Evolutionary conservation across 2,329 filamentous ascomycete species (phyloP).

Genomic region (Colletotrichum echinochloae): DNA sequence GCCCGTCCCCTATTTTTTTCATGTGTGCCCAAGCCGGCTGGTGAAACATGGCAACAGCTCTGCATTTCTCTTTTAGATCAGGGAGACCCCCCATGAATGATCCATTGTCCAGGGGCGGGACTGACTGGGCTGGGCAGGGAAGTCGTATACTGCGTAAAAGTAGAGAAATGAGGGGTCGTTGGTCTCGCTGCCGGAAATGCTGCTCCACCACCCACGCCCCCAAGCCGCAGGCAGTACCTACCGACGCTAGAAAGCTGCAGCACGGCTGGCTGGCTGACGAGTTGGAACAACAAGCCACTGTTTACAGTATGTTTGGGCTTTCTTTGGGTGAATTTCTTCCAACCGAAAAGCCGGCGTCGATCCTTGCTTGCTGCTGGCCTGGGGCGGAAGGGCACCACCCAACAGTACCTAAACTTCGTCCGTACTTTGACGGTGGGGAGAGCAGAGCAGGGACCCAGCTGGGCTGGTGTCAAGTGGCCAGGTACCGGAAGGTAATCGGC

Average conservation of each 20-base stretch:
- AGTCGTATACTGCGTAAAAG: background rate
- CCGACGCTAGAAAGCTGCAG: slow-evolving; percentile 19
- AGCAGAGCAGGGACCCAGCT: slow-evolving; percentile 31
- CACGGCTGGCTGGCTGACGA: slow-evolving; percentile 18
- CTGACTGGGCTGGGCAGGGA: background rate
- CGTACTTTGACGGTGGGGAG: slow-evolving; percentile 21
- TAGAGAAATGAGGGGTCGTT: slow-evolving; percentile 28
- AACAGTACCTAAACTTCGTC: slow-evolving; percentile 22
- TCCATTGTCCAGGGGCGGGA: slow-evolving; percentile 26
- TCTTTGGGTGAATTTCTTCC: too few relatives aligned
- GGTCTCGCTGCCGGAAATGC: slow-evolving; percentile 8
- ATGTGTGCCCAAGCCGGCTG: slow-evolving; percentile 29
- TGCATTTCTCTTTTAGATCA: slow-evolving; percentile 33
- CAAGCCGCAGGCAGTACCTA: slow-evolving; percentile 38
- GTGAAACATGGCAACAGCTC: slow-evolving; percentile 37
- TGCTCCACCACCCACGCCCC: slow-evolving; percentile 28
- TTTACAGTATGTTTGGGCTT: too few relatives aligned
- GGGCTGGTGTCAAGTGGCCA: slow-evolving; percentile 19
- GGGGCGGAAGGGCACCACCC: background rate
- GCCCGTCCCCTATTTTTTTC: slow-evolving; percentile 33
- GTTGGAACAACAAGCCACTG: background rate
- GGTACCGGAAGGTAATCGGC: slow-evolving; percentile 31
- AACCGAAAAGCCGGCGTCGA: slow-evolving; percentile 1
- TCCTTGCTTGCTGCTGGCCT: slow-evolving; percentile 3
- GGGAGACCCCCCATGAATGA: slow-evolving; percentile 2